Conservation (phyloP, 2,329 filamentous ascomycete genomes). For the Helotiales sp. region DNA sequence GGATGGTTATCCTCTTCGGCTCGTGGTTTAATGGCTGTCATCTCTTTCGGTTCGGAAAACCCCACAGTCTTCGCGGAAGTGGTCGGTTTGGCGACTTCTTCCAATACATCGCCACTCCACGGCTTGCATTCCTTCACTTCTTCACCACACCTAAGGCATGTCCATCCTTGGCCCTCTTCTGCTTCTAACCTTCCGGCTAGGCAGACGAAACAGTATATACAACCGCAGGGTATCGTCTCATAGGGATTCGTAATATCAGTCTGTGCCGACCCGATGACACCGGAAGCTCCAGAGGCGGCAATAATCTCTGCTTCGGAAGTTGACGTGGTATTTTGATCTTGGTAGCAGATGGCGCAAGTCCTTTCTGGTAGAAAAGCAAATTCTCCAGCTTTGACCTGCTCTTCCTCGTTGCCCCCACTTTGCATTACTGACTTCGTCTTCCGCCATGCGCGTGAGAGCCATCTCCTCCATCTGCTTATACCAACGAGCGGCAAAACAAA, state of each 20-base stretch:
- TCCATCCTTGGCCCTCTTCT: conserved; percentile 93
- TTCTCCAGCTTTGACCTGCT: conserved; percentile 65
- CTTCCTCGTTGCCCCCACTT: conserved; percentile 49
- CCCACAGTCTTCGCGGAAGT: conserved; percentile 57
- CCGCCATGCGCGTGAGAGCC: conserved; percentile 84
- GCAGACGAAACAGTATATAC: conserved; percentile 95
- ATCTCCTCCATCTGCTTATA: conserved; percentile 87
- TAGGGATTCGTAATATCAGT: conserved; percentile 98
- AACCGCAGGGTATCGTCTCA: conserved; percentile 83
- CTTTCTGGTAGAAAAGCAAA: conserved; percentile 84
- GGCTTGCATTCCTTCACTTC: conserved; percentile 82
- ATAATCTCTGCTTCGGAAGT: conserved; percentile 76
- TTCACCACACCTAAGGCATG: conserved; percentile 85
- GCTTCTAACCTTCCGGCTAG: conserved; percentile 85
- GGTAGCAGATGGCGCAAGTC: conserved; percentile 96
- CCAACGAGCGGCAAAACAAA: conserved; percentile 97
- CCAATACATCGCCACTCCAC: conserved; percentile 87
- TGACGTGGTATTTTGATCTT: conserved; percentile 77
- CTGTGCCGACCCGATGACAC: conserved; percentile 82
- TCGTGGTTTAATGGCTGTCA: conserved; percentile 24
- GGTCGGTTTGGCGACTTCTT: conserved; percentile 42
- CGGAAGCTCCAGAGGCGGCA: conserved; percentile 63
- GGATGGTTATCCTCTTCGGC: conserved; percentile 20
- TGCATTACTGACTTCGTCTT: conserved; percentile 69
- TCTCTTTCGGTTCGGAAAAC: conserved; percentile 44